A percentile compares a stretch with the other conserved stretches of the same genome.
phyloP scores from a whole-genome alignment of 2,329 filamentous ascomycete genomes.

The Chaetomiaceae sp. region DNA sequence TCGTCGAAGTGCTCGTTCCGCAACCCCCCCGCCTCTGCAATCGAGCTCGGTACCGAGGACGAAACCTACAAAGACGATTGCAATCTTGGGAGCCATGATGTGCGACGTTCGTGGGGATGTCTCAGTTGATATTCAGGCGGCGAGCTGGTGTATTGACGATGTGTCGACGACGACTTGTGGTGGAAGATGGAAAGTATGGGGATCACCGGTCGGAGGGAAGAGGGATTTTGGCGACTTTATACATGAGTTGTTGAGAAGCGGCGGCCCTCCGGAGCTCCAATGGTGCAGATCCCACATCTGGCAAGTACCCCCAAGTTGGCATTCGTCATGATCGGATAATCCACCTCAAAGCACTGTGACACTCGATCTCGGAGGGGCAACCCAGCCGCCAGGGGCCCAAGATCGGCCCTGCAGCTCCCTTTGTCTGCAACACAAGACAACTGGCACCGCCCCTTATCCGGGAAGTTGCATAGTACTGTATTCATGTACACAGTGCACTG shows the following conservation, averaged over 20 bases:
- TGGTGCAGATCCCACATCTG: neutral
- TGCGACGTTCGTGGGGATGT: conserved; percentile 14
- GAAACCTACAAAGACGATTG: conserved; percentile 76
- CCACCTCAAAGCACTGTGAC: conserved; percentile 18
- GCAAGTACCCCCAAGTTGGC: neutral
- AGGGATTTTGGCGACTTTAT: neutral
- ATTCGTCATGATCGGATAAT: conserved; percentile 31
- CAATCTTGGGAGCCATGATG: conserved; percentile 85
- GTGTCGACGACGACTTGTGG: too few relatives aligned
- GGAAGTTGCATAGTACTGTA: too few relatives aligned
- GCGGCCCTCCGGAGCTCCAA: neutral
- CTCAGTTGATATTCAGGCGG: neutral
- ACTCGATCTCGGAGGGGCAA: conserved; percentile 8
- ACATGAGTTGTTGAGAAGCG: neutral
- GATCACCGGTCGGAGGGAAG: neutral
- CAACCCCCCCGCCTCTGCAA: too few relatives aligned
- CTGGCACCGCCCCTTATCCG: neutral
- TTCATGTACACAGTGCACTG: too few relatives aligned
- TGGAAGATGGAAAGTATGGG: neutral
- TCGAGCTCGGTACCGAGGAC: neutral
- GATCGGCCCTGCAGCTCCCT: neutral
- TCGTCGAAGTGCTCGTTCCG: neutral
- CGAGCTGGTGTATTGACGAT: neutral
- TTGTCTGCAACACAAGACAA: neutral
- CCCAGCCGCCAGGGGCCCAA: neutral